These are phyloP conservation scores for Adansonia digitata DNA, from an alignment of 345 rosid species.

Conservation along the genomic window DNA sequence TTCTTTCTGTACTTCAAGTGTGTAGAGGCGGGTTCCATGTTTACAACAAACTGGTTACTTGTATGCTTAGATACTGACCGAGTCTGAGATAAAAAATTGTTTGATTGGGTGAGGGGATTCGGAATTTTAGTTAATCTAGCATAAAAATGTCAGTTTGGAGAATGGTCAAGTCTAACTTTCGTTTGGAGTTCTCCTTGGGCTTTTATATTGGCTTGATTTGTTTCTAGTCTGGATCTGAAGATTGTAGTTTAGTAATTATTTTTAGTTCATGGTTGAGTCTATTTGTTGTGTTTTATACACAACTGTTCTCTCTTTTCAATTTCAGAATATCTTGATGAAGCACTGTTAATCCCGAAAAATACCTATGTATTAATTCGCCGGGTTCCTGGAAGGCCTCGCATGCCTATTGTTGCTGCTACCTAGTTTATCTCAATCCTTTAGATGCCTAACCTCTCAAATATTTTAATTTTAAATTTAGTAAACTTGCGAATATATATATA, in stretches of 20 bases:
- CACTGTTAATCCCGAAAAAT: slow-evolving; percentile 87
- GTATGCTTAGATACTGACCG: no score
- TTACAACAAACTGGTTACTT: no score
- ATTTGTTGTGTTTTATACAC: slow-evolving; percentile 43
- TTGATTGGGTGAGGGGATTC: no score
- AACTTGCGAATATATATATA: no score
- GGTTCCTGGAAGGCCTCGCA: slow-evolving; percentile 95
- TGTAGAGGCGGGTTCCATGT: no score
- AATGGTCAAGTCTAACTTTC: background rate
- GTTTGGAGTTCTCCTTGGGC: background rate
- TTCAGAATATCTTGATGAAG: slow-evolving; percentile 99
- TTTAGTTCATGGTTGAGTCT: slow-evolving; percentile 17
- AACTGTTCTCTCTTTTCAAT: slow-evolving; percentile 47
- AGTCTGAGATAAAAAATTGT: no score
- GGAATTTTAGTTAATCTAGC: background rate
- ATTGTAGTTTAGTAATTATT: background rate
- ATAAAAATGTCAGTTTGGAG: background rate
- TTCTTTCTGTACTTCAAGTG: no score
- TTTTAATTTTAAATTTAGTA: no score
- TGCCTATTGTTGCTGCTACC: slow-evolving; percentile 82
- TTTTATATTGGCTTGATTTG: background rate
- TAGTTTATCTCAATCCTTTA: slow-evolving; percentile 67
- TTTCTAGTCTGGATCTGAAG: background rate
- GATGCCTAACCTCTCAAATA: slow-evolving; percentile 16
- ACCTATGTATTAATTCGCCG: slow-evolving; percentile 95